Base-by-base conservation (phyloP, 148 eudicot species). In the Fagopyrum esculentum region DNA sequence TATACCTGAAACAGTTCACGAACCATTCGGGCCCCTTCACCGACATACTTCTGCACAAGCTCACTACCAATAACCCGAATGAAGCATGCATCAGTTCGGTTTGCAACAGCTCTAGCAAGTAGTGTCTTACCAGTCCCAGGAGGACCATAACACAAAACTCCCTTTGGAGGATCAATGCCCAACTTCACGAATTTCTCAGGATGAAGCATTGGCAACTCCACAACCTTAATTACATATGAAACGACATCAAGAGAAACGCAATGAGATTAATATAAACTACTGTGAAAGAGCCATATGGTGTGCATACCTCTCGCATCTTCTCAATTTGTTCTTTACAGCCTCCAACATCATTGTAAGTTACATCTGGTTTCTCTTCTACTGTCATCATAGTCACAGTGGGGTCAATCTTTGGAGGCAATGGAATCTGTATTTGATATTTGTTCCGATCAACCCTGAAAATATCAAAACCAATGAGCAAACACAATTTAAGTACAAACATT, bases 351-450 rank as follows among this genome's bases (percentile, higher is more conserved):
- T 90, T 89, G 75, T 95, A 95, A 8, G 99, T 92, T 71, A 95
- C 99, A 81, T 95, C 98, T 2, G 99, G 99, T 79, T 96, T 96
- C 83, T 96, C 98, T 83, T 90, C 99, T 68, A 96, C 99, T 0
- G 98, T 92, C 98, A 96, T 92, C 99, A 96, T 96, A 26, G 98
- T 96, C 69, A 96, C 99, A 84, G 93, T 96, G 6, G 98, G 97
- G 80, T 96, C 99, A 78, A 96, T 96, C 81, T 96, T 96, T 17
- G 99, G 99, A 63, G 98, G 98, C 84, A 91, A 83, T 0, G 97
- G 98, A 76, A 93, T 93, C 83, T 93, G 97, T 76, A 93, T 91
- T 82, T 91, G 98, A 81, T 93, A 93, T 76, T 93, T 91, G 75
- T 84, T 92, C 76, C 94, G 83, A 80, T 93, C 94, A 80, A 91